Evolutionary conservation across 345 rosid genomes (phyloP).

Genomic region (Eucalyptus pauciflora): DNA sequence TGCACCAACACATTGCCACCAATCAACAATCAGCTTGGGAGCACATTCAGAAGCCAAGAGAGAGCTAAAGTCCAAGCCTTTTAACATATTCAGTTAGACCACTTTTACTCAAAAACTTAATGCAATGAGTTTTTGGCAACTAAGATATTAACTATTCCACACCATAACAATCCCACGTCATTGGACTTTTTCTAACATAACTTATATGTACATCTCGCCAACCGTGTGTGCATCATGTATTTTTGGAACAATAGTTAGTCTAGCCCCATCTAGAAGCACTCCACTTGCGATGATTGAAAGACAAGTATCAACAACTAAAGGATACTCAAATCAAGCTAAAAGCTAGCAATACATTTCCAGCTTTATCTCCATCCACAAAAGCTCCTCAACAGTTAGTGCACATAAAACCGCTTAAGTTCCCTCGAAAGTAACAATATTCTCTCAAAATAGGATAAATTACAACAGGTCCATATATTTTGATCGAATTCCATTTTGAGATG

Average conservation of each 20-base stretch:
- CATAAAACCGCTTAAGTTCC: neutral
- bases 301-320: neutral
- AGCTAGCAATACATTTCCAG: neutral
- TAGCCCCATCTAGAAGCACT: neutral
- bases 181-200: neutral
- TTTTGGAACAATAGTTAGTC: neutral
- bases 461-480: neutral
- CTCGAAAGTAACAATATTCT: neutral
- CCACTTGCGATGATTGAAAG: neutral
- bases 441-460: neutral
- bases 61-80: neutral
- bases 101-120: neutral
- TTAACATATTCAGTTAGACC: neutral
- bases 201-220: neutral
- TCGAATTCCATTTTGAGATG: neutral
- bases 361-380: neutral
- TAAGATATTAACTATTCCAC: neutral
- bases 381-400: neutral
- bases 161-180: neutral
- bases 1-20: neutral
- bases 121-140: neutral
- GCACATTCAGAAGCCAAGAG: neutral
- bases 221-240: neutral
- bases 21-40: neutral
- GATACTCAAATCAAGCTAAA: neutral